These are phyloP conservation scores for Didymella segeticola DNA, from an alignment of 2,329 filamentous ascomycete species.

Conservation along the genomic window DNA sequence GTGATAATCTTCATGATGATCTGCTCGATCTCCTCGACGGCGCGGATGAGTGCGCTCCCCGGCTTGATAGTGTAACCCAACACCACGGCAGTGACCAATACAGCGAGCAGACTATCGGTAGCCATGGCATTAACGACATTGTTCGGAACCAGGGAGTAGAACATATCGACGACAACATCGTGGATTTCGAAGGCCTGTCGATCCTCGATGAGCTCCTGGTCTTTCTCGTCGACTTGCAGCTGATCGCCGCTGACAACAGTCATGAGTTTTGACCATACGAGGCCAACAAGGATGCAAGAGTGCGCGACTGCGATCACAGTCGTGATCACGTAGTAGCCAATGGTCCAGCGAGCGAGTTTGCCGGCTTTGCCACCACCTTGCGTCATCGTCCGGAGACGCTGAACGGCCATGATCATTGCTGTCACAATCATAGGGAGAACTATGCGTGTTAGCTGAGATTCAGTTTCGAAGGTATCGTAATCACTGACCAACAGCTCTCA, in stretches of 20 bases:
- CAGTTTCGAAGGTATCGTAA: not conserved
- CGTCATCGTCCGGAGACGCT: slow-evolving; percentile 57
- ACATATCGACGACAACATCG: slow-evolving; percentile 57
- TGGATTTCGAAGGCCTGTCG: slow-evolving; percentile 47
- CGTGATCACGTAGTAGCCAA: slow-evolving; percentile 59
- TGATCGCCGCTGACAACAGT: slow-evolving; percentile 42
- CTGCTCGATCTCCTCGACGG: slow-evolving; percentile 56
- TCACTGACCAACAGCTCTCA: slow-evolving; percentile 57
- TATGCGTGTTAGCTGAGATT: slow-evolving; percentile 25
- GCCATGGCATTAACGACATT: slow-evolving; percentile 59
- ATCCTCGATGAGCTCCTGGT: slow-evolving; percentile 46
- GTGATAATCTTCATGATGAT: slow-evolving; percentile 58
- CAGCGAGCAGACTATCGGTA: slow-evolving; percentile 55
- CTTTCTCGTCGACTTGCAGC: slow-evolving; percentile 40
- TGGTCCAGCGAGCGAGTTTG: slow-evolving; percentile 57
- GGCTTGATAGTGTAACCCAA: slow-evolving; percentile 57
- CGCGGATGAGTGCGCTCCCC: slow-evolving; percentile 51
- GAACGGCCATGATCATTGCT: slow-evolving; percentile 61
- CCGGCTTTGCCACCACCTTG: slow-evolving; percentile 49
- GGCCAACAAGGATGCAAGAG: slow-evolving; percentile 55
- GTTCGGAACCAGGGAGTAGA: slow-evolving; percentile 58
- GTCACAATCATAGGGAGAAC: slow-evolving; percentile 61
- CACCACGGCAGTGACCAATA: slow-evolving; percentile 57
- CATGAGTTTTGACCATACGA: slow-evolving; percentile 59
- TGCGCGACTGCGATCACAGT: slow-evolving; percentile 59